Conservation (phyloP, 2,329 filamentous ascomycete species). For the Pyrenophora seminiperda region DNA sequence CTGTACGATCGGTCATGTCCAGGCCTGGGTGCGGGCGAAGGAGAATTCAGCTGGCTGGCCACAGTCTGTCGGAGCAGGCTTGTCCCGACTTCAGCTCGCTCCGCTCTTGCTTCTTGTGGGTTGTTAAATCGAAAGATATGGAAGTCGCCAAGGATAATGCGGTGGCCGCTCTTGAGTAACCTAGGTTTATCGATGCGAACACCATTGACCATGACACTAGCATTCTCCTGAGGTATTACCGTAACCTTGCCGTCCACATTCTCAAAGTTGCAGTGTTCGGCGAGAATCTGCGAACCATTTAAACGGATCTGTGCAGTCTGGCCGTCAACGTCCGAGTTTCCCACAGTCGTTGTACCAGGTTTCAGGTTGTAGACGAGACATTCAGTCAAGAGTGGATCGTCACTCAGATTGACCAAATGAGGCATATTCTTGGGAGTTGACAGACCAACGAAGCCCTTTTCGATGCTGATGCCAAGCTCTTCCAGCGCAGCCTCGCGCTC, state of each 20-base stretch:
- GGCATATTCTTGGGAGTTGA: conserved; percentile 99
- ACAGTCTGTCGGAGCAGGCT: conserved; percentile 85
- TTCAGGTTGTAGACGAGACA: conserved; percentile 98
- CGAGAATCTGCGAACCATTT: conserved; percentile 90
- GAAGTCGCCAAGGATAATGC: conserved; percentile 95
- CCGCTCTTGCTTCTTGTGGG: conserved; percentile 90
- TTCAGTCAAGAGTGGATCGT: conserved; percentile 82
- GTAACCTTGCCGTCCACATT: conserved; percentile 94
- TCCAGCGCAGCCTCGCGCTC: conserved; percentile 93
- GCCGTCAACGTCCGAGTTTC: conserved; percentile 85
- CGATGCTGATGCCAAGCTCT: conserved; percentile 97
- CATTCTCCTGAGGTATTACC: conserved; percentile 84
- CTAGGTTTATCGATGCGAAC: conserved; percentile 84
- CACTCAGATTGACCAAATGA: conserved; percentile 93
- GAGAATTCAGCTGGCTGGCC: conserved; percentile 66
- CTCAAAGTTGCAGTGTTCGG: conserved; percentile 92
- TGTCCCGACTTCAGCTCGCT: conserved; percentile 77
- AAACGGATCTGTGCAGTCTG: conserved; percentile 83
- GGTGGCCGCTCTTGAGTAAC: conserved; percentile 86
- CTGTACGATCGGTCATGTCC: conserved; percentile 73
- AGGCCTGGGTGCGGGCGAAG: conserved; percentile 66
- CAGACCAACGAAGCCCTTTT: conserved; percentile 94
- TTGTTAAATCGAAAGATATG: conserved; percentile 99
- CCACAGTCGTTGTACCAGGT: conserved; percentile 89
- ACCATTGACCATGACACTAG: conserved; percentile 97